Evolutionary conservation across 2,329 filamentous ascomycete genomes (phyloP).

Genomic region (Colletotrichum nymphaeae): DNA sequence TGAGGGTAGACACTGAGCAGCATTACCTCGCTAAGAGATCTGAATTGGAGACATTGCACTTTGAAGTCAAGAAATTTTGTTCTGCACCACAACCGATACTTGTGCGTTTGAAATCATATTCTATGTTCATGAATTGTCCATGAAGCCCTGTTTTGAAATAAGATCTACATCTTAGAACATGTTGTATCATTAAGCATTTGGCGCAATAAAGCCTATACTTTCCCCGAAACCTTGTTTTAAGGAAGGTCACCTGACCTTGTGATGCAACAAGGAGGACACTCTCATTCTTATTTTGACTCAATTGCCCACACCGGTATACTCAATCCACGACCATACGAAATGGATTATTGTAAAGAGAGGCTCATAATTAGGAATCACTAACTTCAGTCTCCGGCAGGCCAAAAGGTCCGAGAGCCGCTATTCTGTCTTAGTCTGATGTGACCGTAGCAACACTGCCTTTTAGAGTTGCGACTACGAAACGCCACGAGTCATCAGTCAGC

Average conservation of each 20-base stretch:
- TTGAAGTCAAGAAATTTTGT: no score
- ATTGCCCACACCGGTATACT: no score
- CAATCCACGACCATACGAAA: no score
- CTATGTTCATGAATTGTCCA: no score
- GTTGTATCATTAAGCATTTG: neutral
- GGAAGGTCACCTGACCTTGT: neutral
- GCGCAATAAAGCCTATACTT: neutral
- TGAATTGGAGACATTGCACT: no score
- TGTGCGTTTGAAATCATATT: no score
- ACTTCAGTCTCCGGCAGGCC: neutral
- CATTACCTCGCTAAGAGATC: no score
- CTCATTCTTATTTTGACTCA: no score
- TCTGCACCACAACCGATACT: no score
- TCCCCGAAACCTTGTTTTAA: neutral
- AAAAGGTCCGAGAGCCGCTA: neutral
- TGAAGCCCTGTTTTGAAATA: no score
- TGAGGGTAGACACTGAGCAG: no score
- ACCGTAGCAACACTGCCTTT: neutral
- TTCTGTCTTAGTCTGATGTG: neutral
- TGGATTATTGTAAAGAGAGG: neutral
- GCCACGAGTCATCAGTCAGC: conserved; percentile 1
- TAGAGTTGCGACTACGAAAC: conserved; percentile 22
- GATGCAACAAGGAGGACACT: neutral
- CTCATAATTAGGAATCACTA: neutral
- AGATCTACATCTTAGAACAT: neutral